These are phyloP conservation scores for Spathaspora gorwiae DNA, from an alignment of 805 yeast species.

Conservation along the genomic window DNA sequence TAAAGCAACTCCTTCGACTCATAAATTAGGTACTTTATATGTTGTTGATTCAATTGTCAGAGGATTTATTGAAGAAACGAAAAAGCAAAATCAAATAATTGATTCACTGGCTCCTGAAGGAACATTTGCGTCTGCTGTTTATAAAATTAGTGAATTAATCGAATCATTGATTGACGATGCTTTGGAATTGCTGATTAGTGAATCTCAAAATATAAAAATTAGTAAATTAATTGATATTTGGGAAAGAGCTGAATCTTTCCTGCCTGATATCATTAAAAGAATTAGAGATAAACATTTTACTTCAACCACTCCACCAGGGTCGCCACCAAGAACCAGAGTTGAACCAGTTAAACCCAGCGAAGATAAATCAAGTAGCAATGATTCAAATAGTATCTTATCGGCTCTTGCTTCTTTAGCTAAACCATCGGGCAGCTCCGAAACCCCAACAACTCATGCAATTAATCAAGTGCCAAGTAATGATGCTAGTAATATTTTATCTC, in stretches of 20 bases:
- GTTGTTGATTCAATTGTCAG: slow-evolving; percentile 91
- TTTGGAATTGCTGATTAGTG: slow-evolving; percentile 44
- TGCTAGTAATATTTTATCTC: slow-evolving; percentile 39
- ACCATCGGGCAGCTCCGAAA: slow-evolving; percentile 25
- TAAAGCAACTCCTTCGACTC: slow-evolving; percentile 68
- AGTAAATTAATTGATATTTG: slow-evolving; percentile 86
- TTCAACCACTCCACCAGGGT: slow-evolving; percentile 66
- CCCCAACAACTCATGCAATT: slow-evolving; percentile 19
- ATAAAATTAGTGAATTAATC: slow-evolving; percentile 58
- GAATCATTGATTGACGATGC: slow-evolving; percentile 63
- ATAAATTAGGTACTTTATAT: slow-evolving; percentile 87
- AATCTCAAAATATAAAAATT: slow-evolving; percentile 66
- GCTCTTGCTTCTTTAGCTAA: slow-evolving; percentile 61
- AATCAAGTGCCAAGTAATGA: slow-evolving; percentile 13
- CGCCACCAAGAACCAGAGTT: slow-evolving; percentile 41
- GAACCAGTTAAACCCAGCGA: slow-evolving; percentile 19
- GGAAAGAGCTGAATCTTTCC: slow-evolving; percentile 81
- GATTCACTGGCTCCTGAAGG: slow-evolving; percentile 56
- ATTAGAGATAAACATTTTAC: slow-evolving; percentile 58
- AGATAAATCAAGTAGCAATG: slow-evolving; percentile 17
- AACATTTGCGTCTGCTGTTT: slow-evolving; percentile 69
- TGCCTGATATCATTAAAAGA: slow-evolving; percentile 46
- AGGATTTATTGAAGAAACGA: slow-evolving; percentile 73
- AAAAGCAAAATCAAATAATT: slow-evolving; percentile 47
- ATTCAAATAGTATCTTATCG: slow-evolving; percentile 62